Base-by-base conservation (phyloP, 805 yeast genomes). In the Cyberlindnera lachancei region DNA sequence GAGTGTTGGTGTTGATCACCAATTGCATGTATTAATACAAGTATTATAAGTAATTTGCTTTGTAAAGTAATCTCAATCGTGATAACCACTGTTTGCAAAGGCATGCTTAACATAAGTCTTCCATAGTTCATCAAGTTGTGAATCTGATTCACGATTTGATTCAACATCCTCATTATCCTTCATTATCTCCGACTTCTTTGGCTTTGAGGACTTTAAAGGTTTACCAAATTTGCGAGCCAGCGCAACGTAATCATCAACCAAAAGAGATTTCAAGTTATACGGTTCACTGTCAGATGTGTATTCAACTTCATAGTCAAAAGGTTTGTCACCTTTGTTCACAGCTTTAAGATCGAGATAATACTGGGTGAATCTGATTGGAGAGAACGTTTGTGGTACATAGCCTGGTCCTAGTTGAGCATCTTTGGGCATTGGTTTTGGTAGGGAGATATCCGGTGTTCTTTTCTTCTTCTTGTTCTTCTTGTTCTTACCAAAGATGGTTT, bases 331-430 rank as follows among this genome's bases (percentile, higher is more conserved):
- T 4, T 52, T 39, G 38, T 75, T 74, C 27, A 75, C 63, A 9
- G 55, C 40, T 17, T 62, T 55, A 38, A 85, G 62, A 52, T 85
- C 84, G n/a, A 77, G 68, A 52, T 62, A 85, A 52, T 79, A 84
- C 51, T 83, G 94, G 1, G 75, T 75, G 55, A 78, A 86, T 38
- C 74, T 61, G 24, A 70, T 67, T 0, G 95, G 95, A 1, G 90
- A 66, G 43, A 82, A 82, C 20, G 75, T 50, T 58, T 84, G 94
- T 2, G 77, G 71, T 3, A 59, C 56, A 51, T 79, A 83, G 0
- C 79, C 95, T 3, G 95, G 95, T 0, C 95, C 95, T 23, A 78
- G 52, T 1, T 71, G 64, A 15, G 61, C 36, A 11, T 56, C 52
- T 3, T 41, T 45, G 5, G 92, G 90, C 71, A 66, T 79, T 57